These are phyloP conservation scores for Bolboschoenoplectus hybrid DNA, from an alignment of 202 grass and related monocot species.

Conservation along the genomic window DNA sequence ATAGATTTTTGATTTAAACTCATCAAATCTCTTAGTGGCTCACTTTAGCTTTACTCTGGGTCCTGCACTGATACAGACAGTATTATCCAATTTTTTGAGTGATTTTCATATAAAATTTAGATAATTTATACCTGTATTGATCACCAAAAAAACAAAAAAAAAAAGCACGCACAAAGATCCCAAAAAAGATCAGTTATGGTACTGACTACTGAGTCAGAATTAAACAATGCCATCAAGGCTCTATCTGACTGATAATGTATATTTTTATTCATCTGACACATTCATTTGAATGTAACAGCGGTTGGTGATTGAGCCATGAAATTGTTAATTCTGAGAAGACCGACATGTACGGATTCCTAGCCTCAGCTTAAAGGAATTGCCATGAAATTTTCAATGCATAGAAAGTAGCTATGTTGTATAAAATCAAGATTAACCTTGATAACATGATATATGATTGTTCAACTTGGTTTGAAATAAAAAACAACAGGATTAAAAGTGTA, in stretches of 20 bases:
- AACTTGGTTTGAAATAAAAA: slow-evolving; percentile 10
- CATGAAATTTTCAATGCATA: slow-evolving; percentile 3
- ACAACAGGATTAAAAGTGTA: neutral
- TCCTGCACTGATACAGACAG: neutral
- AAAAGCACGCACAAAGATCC: neutral
- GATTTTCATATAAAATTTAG: neutral
- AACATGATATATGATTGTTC: neutral
- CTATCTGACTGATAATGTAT: neutral
- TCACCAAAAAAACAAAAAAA: neutral
- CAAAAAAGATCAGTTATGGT: neutral
- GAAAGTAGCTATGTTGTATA: neutral
- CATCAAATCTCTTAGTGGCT: too few relatives aligned
- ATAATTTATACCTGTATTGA: neutral
- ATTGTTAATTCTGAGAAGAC: neutral
- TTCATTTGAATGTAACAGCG: slow-evolving; percentile 20
- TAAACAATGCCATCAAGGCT: neutral
- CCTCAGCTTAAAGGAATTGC: slow-evolving; percentile 9
- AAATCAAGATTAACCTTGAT: neutral
- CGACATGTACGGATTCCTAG: neutral
- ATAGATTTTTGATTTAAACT: too few relatives aligned
- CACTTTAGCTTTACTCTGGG: too few relatives aligned
- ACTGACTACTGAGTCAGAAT: neutral
- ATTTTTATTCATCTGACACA: neutral
- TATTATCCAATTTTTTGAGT: neutral
- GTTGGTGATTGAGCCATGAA: neutral